Evolutionary conservation across 2,329 filamentous ascomycete species (phyloP).

Genomic region (Cylindrodendrum hubeiense): DNA sequence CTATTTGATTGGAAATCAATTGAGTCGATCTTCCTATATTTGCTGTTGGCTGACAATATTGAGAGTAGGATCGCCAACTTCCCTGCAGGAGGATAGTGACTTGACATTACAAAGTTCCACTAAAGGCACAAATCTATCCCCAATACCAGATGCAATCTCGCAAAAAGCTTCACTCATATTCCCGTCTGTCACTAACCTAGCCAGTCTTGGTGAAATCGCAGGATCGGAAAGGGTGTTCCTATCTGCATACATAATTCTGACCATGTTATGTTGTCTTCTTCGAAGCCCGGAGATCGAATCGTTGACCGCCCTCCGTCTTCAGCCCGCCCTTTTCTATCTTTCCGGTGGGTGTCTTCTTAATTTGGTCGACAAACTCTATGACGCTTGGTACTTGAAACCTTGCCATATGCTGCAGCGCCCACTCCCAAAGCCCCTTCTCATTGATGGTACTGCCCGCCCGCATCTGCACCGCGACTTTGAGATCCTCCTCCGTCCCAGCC

Average conservation of each 20-base stretch:
- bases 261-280: background rate
- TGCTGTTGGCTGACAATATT: no score
- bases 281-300: background rate
- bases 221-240: no score
- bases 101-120: no score
- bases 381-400: slow-evolving; percentile 10
- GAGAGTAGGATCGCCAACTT: no score
- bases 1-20: no score
- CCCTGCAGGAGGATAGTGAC: no score
- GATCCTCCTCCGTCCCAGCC: slow-evolving; percentile 9
- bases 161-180: no score
- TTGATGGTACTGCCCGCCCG: background rate
- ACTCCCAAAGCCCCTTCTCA: slow-evolving; percentile 10
- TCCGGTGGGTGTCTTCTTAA: slow-evolving; percentile 12
- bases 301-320: background rate
- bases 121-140: no score
- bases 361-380: slow-evolving; percentile 8
- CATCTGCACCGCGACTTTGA: slow-evolving; percentile 13
- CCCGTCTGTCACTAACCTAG: no score
- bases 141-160: no score
- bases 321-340: slow-evolving; percentile 10
- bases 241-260: background rate
- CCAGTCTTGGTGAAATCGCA: no score
- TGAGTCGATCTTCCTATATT: no score
- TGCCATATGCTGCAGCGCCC: slow-evolving; percentile 10